Conservation (phyloP, 1,284 basidiomycete genomes). For the Trametes hirsuta region DNA sequence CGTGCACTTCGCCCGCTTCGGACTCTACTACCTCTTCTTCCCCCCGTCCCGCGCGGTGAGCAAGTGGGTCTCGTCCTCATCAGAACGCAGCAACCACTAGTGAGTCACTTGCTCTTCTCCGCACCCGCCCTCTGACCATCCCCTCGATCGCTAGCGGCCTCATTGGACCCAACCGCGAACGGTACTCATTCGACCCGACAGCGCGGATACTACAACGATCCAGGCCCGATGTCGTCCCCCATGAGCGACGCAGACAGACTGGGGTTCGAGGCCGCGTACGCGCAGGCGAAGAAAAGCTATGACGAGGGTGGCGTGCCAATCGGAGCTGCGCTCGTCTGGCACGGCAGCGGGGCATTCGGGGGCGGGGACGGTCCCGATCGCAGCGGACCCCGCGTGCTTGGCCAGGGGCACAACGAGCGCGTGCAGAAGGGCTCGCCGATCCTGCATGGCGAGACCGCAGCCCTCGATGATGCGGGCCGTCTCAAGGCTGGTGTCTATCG, state of each 20-base stretch:
- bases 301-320: constrained; percentile 62
- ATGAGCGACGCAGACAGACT: constrained; percentile 13
- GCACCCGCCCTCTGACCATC: too few relatives aligned
- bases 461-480: constrained; percentile 54
- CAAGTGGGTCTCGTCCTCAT: too few relatives aligned
- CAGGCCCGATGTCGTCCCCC: neutral
- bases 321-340: constrained; percentile 50
- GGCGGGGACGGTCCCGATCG: neutral
- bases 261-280: constrained; percentile 39
- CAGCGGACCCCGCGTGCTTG: constrained; percentile 40
- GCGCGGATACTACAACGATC: neutral
- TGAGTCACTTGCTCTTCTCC: too few relatives aligned
- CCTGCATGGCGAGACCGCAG: constrained; percentile 58
- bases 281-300: constrained; percentile 47
- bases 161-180: neutral
- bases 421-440: constrained; percentile 58
- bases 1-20: too few relatives aligned
- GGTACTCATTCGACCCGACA: neutral
- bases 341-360: constrained; percentile 13
- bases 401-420: constrained; percentile 53
- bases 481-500: constrained; percentile 46
- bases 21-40: too few relatives aligned
- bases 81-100: too few relatives aligned
- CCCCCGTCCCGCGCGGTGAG: too few relatives aligned
- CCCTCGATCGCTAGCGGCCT: too few relatives aligned